Base-by-base conservation (phyloP, 2,329 filamentous ascomycete genomes). In the Harringtonia lauricola region DNA sequence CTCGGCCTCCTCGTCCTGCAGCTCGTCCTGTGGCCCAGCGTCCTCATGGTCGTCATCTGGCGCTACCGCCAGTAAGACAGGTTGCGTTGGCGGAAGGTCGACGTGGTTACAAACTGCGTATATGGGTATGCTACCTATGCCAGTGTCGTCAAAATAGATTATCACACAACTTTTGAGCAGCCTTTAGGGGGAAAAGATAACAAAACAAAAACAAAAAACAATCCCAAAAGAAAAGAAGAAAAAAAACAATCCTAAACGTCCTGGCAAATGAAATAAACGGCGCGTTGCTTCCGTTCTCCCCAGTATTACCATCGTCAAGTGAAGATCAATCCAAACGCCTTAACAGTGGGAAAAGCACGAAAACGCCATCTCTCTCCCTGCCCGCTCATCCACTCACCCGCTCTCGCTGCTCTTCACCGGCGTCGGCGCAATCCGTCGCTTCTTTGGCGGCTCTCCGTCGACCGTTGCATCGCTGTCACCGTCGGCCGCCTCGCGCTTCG, bases 351-450 rank as follows among this genome's bases (percentile, higher is more conserved):
- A n/a, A n/a, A n/a, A n/a, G n/a, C 12, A 34, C 22, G 29, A 24
- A 19, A 31, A 14, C 4, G 12, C 28, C 9, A 22, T n/a, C 28
- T 33, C 26, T 21, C 36, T 26, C 18, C 26, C 10, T 26, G 22
- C 8, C 3, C 8, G n/a, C 29, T 33, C 13, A 18, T 37, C 28
- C 10, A 21, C 30, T 19, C 30, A 12, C 9, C 18, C 13, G 18
- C 22, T 38, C 19, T 18, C 12, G 24, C 22, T 12, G 29, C 42
- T 49, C 30, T 56, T 59, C 12, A 85, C 67, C 2, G 70, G 68
- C 1, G 80, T 86, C 4, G 82, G 83, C 4, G 81, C 82, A 53
- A 87, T 78, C 39, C 82, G 70, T 53, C 82, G 72, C 62, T 79
- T 81, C 64, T 86, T 87, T 6, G 76, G 68, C 36, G 48, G 47